phyloP scores from a whole-genome alignment of 441 rosid species.

The Erodium trifolium region DNA sequence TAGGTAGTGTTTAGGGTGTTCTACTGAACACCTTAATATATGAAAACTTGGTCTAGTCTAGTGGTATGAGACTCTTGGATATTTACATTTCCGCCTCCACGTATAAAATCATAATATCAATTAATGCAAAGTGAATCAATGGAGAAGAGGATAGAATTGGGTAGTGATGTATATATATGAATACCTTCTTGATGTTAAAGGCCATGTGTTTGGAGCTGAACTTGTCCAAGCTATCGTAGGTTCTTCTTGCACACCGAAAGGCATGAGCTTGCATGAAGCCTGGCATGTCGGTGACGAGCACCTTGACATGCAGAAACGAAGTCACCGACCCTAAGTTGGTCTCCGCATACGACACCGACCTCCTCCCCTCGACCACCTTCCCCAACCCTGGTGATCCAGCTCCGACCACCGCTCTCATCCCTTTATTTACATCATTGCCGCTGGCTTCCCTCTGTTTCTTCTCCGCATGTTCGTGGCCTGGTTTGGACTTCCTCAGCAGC shows the following conservation, averaged over 20 bases:
- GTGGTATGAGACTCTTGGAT: too few species aligned
- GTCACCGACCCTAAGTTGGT: constrained; percentile 49
- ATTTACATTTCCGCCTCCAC: too few species aligned
- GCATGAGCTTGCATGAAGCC: constrained; percentile 89
- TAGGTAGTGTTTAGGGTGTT: too few species aligned
- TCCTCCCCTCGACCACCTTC: constrained; percentile 45
- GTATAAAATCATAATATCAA: too few species aligned
- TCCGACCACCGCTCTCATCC: background rate
- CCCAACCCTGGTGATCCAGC: too few species aligned
- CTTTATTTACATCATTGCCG: background rate
- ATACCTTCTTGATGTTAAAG: constrained; percentile 73
- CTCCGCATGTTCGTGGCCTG: background rate
- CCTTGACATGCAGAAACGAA: constrained; percentile 70
- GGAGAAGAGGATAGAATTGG: too few species aligned
- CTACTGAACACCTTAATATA: too few species aligned
- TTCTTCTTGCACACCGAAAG: constrained; percentile 68
- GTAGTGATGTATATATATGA: too few species aligned
- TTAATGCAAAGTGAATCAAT: too few species aligned
- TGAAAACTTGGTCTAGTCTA: too few species aligned
- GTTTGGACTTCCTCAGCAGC: constrained; percentile 10
- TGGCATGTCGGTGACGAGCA: constrained; percentile 75
- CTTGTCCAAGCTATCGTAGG: constrained; percentile 59
- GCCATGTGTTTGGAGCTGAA: constrained; percentile 81
- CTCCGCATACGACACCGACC: constrained; percentile 73
- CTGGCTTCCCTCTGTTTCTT: background rate